These are phyloP conservation scores for Dictyostelium intermedium DNA, from an alignment of 78 protist genomes.

Conservation along the genomic window DNA sequence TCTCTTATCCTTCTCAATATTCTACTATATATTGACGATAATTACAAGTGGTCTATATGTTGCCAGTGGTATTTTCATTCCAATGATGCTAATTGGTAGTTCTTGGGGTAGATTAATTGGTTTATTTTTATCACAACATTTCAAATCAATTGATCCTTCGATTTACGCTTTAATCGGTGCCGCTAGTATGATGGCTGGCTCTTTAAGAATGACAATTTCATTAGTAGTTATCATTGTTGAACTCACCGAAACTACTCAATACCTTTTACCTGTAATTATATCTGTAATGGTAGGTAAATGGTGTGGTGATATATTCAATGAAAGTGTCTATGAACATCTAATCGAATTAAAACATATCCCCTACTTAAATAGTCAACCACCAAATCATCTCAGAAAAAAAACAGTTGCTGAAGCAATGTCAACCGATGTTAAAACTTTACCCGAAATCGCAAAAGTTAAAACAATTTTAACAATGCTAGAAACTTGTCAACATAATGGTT, in stretches of 20 bases:
- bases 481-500: constrained; percentile 80
- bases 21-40: not conserved
- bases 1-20: constrained; percentile 2
- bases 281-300: constrained; percentile 85
- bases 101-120: constrained; percentile 84
- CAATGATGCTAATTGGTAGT: constrained; percentile 85
- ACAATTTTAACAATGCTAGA: constrained; percentile 13
- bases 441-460: constrained; percentile 49
- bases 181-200: constrained; percentile 92
- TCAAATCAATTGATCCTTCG: constrained; percentile 61
- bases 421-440: constrained; percentile 17
- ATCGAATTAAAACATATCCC: constrained; percentile 88
- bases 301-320: constrained; percentile 81
- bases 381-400: constrained; percentile 22
- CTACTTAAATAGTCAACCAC: constrained; percentile 82
- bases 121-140: not conserved
- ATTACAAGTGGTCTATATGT: constrained; percentile 42
- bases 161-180: constrained; percentile 92
- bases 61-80: constrained; percentile 86
- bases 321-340: constrained; percentile 85
- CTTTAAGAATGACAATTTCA: constrained; percentile 91
- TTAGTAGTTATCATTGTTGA: constrained; percentile 90
- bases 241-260: constrained; percentile 77
- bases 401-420: constrained; percentile 81
- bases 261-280: constrained; percentile 85